These are phyloP conservation scores for Hyphodiscus sp. DNA, from an alignment of 2,329 filamentous ascomycete species.

Conservation along the genomic window DNA sequence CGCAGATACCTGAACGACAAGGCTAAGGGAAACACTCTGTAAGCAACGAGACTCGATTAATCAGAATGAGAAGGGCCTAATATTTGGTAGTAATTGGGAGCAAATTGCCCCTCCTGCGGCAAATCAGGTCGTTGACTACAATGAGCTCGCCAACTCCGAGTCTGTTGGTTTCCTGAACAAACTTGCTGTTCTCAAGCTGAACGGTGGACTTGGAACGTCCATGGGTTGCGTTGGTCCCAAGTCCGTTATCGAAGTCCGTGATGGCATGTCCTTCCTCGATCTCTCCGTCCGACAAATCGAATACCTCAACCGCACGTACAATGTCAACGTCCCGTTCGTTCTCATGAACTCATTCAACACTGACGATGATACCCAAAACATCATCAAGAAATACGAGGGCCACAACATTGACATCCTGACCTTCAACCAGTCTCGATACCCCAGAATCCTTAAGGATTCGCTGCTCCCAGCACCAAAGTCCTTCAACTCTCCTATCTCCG, in stretches of 20 bases:
- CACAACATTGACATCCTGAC: conserved; percentile 99
- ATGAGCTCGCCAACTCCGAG: conserved; percentile 80
- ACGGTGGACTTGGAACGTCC: conserved; percentile 97
- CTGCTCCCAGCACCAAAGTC: conserved; percentile 91
- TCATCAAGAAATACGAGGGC: conserved; percentile 99
- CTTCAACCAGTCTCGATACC: conserved; percentile 99
- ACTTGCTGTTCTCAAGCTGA: conserved; percentile 97
- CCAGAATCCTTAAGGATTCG: conserved; percentile 96
- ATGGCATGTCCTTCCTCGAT: conserved; percentile 99
- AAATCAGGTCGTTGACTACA: conserved; percentile 92
- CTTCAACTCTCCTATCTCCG: conserved; percentile 78
- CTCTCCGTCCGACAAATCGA: conserved; percentile 98
- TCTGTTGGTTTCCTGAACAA: conserved; percentile 94
- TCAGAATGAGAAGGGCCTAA: not conserved
- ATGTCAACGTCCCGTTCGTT: conserved; percentile 94
- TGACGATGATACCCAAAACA: conserved; percentile 92
- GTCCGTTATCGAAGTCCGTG: conserved; percentile 98
- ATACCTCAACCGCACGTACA: conserved; percentile 96
- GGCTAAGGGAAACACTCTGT: conserved; percentile 91
- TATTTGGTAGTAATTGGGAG: conserved; percentile 72
- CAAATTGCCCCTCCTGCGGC: conserved; percentile 90
- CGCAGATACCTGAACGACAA: conserved; percentile 97
- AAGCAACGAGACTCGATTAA: conserved; percentile 30
- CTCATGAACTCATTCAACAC: conserved; percentile 99
- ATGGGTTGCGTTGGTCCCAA: conserved; percentile 99